A percentile compares a stretch with the other conserved stretches of the same genome.
These are phyloP conservation scores for Aspergillus affinis DNA, from an alignment of 495 filamentous ascomycete genomes.

Conservation along the genomic window DNA sequence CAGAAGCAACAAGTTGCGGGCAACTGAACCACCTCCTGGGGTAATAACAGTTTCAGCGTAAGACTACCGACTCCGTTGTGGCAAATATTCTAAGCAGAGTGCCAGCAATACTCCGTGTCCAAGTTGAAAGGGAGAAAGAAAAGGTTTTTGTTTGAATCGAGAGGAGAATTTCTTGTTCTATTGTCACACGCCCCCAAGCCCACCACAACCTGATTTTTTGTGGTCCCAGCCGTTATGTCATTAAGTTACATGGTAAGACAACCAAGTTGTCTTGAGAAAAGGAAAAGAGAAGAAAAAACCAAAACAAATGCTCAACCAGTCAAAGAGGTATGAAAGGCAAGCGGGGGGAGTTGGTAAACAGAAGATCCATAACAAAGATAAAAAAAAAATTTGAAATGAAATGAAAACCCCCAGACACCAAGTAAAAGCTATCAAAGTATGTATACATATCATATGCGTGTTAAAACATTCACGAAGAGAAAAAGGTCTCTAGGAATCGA, in stretches of 20 bases:
- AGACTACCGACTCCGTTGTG: not conserved
- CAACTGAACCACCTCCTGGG: no score
- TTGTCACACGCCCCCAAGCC: slow-evolving; percentile 46
- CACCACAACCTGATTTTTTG: slow-evolving; percentile 39
- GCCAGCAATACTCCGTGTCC: not conserved
- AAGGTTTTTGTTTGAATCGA: slow-evolving; percentile 30
- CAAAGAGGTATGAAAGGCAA: slow-evolving; percentile 25
- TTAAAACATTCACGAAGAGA: slow-evolving; percentile 28
- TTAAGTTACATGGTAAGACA: slow-evolving; percentile 40
- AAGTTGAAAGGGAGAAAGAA: not conserved
- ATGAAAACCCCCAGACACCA: slow-evolving; percentile 44
- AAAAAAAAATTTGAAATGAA: slow-evolving; percentile 32
- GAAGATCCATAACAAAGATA: slow-evolving; percentile 20
- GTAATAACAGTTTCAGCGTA: slow-evolving; percentile 2
- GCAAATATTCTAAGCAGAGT: not conserved
- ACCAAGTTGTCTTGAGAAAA: slow-evolving; percentile 30
- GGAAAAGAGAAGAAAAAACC: slow-evolving; percentile 8
- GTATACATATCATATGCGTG: slow-evolving; percentile 44
- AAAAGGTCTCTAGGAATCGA: slow-evolving; percentile 27
- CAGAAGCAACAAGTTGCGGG: slow-evolving; percentile 3
- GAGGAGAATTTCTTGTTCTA: slow-evolving; percentile 51
- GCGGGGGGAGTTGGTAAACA: slow-evolving; percentile 16
- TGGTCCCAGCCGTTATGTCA: slow-evolving; percentile 47
- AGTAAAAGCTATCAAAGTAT: slow-evolving; percentile 38
- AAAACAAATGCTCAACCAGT: slow-evolving; percentile 20